Percentiles rank a stretch among this genome's conserved stretches.
phyloP scores from a whole-genome alignment of 2,329 filamentous ascomycete genomes.

The Juglanconis sp. region DNA sequence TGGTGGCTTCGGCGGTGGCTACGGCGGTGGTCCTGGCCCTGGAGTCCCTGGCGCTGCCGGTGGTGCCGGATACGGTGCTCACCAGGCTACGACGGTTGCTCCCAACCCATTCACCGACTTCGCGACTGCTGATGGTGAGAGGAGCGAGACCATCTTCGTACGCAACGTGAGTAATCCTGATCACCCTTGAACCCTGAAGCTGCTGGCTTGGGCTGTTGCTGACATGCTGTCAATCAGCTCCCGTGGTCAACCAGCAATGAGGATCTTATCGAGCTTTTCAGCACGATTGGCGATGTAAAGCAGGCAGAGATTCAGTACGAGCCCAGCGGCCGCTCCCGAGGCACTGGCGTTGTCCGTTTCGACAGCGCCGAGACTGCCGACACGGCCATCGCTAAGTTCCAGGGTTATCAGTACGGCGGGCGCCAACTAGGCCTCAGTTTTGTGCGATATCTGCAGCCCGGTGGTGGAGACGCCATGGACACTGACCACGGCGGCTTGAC shows the following conservation, averaged over 20 bases:
- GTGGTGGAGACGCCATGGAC: constrained; percentile 72
- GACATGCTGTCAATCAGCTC: constrained; percentile 53
- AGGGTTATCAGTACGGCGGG: constrained; percentile 94
- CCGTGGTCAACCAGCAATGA: constrained; percentile 99
- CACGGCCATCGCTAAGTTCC: constrained; percentile 94
- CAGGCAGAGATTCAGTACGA: constrained; percentile 99
- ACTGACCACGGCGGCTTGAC: constrained; percentile 73
- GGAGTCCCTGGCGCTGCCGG: constrained; percentile 36
- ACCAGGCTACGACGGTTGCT: constrained; percentile 47
- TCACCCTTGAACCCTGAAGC: neutral
- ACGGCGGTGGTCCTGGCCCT: constrained; percentile 41
- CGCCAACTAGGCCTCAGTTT: constrained; percentile 90
- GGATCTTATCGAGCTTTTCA: constrained; percentile 92
- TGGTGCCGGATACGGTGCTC: constrained; percentile 46
- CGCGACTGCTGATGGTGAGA: constrained; percentile 82
- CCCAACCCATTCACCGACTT: constrained; percentile 93
- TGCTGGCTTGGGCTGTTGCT: constrained; percentile 4
- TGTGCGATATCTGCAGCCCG: constrained; percentile 81
- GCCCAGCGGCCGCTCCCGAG: constrained; percentile 89
- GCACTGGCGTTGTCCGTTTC: constrained; percentile 95
- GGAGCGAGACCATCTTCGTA: constrained; percentile 83
- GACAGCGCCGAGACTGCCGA: constrained; percentile 79
- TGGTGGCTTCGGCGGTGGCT: constrained; percentile 42
- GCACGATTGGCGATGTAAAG: constrained; percentile 95
- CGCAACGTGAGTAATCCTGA: constrained; percentile 71